Evolutionary conservation across 2,329 filamentous ascomycete species (phyloP).

Genomic region (Sarocladium strictum): DNA sequence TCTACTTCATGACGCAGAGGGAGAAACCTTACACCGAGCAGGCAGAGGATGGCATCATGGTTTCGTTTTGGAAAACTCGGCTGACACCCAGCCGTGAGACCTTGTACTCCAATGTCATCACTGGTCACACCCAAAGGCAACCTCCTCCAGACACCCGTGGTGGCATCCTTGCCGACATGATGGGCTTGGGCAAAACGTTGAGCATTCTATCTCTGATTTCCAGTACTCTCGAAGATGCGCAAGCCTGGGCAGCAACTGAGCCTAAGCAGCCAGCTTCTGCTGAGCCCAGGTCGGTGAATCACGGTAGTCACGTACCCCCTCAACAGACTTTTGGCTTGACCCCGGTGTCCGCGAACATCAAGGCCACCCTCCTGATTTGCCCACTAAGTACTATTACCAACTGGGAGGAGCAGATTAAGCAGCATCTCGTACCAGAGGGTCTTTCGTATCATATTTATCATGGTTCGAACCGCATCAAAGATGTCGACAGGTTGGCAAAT

Average conservation of each 20-base stretch:
- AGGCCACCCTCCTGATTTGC: constrained; percentile 78
- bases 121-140: constrained; percentile 55
- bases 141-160: constrained; percentile 63
- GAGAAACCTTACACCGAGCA: constrained; percentile 62
- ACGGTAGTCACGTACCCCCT: constrained; percentile 14
- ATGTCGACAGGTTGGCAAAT: constrained; percentile 59
- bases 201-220: constrained; percentile 77
- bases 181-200: constrained; percentile 83
- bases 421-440: constrained; percentile 62
- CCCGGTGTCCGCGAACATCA: constrained; percentile 56
- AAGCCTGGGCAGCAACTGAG: constrained; percentile 46
- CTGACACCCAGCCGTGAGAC: constrained; percentile 43
- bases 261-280: constrained; percentile 44
- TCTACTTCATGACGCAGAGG: constrained; percentile 77
- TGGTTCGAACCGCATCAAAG: constrained; percentile 67
- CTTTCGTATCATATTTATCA: constrained; percentile 82
- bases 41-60: constrained; percentile 53
- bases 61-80: constrained; percentile 71
- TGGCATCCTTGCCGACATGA: constrained; percentile 77
- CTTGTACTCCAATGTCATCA: constrained; percentile 79
- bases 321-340: constrained; percentile 43
- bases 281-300: constrained; percentile 26
- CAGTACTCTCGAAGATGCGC: constrained; percentile 56
- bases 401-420: constrained; percentile 87
- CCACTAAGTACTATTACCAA: constrained; percentile 89